A percentile compares a stretch with the other conserved stretches of the same genome.
These are phyloP conservation scores for Ogataea populi-albae DNA, from an alignment of 805 yeast species.

Conservation along the genomic window DNA sequence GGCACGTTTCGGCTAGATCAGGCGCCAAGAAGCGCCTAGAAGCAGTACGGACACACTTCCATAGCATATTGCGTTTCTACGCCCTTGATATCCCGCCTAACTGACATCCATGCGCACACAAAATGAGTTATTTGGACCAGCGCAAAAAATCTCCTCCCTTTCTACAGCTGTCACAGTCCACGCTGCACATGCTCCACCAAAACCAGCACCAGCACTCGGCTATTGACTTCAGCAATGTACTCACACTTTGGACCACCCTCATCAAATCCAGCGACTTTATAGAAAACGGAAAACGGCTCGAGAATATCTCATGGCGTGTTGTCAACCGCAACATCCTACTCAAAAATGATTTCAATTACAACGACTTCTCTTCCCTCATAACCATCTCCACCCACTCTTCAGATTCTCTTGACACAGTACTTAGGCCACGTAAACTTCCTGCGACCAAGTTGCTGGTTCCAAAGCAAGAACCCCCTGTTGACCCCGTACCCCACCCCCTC, in stretches of 20 bases:
- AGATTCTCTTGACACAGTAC: too few species aligned
- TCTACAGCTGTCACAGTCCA: conserved; percentile 30
- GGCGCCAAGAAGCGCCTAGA: too few species aligned
- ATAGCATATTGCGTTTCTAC: too few species aligned
- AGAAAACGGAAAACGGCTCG: conserved; percentile 33
- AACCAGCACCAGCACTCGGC: conserved; percentile 19
- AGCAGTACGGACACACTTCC: too few species aligned
- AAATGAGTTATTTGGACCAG: conserved; percentile 22
- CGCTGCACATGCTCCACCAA: conserved; percentile 23
- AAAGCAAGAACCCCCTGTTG: not conserved
- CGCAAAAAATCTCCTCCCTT: conserved; percentile 31
- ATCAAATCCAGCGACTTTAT: conserved; percentile 33
- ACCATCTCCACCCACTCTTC: conserved; percentile 23
- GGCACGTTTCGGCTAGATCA: too few species aligned
- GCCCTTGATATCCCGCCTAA: too few species aligned
- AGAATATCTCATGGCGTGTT: conserved; percentile 36
- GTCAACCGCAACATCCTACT: conserved; percentile 31
- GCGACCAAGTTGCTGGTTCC: conserved; percentile 1
- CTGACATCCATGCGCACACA: conserved; percentile 3
- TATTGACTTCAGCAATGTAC: conserved; percentile 38
- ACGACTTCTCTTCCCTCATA: conserved; percentile 30
- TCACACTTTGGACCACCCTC: conserved; percentile 41
- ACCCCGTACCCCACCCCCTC: conserved; percentile 4
- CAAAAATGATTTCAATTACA: conserved; percentile 20
- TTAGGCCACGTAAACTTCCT: too few species aligned